Evolutionary conservation across 2,329 filamentous ascomycete species (phyloP), one percentile per base, ranked within the genome.

Genomic region (Aspergillus ibericus): DNA sequence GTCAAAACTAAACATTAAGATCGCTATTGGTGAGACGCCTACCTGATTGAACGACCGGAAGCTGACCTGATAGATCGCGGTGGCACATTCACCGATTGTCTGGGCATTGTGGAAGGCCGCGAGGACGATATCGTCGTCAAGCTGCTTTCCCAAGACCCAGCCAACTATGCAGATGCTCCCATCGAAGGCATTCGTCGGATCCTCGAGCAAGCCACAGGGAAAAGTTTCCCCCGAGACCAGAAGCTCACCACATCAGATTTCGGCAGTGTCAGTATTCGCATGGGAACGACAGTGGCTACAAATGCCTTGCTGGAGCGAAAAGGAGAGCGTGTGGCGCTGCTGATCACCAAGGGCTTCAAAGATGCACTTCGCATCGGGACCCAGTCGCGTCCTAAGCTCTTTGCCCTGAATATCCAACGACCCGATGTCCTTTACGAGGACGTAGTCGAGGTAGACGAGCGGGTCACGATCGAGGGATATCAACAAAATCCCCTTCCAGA

Each of bases 211-310:
- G 73, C 70, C 2, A 75, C 74, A 0, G 73, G 73, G 6, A 61
- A 73, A 44, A 48, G 71, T 20, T 66, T 73, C 57, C 75, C 75
- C 0, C 68, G 75, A 18, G 73, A 73, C 13, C 54, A 69, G 46
- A 70, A 73, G 59, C 66, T 75, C 22, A 70, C 38, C 68, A 65
- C 15, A 75, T 75, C 38, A 20, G 38, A 42, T 42, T 42, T 42
- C 18, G 38, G 38, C 38, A 22, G 38, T 50, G 71, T 72, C 29
- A 71, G 69, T 34, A 93, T 96, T 69, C 88, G 92, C 53, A 96
- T 96, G 93, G 92, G 93, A 53, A 96, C 93, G 3, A 96, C 92
- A 0, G 92, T 96, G 10, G 92, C 92, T 4, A 96, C 92, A 0
- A 96, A 96, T 74, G 92, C 93, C 0, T 76, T 96, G 59, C 82